Evolutionary conservation across 164 flowering plant species (phyloP).

Genomic region (Magnolia sinica): DNA sequence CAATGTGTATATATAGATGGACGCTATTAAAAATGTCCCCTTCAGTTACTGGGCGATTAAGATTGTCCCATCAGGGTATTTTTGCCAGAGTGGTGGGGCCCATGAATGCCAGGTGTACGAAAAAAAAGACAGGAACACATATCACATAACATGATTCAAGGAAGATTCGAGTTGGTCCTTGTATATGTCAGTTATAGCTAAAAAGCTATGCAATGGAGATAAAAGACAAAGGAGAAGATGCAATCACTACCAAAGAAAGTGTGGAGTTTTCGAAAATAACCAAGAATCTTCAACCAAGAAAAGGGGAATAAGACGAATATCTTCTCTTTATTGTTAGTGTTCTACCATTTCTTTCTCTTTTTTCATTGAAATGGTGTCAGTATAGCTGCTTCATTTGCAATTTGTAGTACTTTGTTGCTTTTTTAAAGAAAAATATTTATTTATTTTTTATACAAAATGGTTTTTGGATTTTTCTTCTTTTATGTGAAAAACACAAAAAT

Average conservation of each 20-base stretch:
- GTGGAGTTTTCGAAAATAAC: slow-evolving; percentile 42
- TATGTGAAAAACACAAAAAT: neutral
- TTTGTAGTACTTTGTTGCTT: slow-evolving; percentile 10
- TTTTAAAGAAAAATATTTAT: too few relatives aligned
- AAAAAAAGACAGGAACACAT: neutral
- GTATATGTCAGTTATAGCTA: slow-evolving; percentile 10
- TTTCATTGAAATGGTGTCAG: slow-evolving; percentile 13
- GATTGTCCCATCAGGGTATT: too few relatives aligned
- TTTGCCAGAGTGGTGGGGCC: neutral
- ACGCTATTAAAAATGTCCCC: too few relatives aligned
- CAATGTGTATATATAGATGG: too few relatives aligned
- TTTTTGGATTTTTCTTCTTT: slow-evolving; percentile 1
- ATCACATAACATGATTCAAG: slow-evolving; percentile 18
- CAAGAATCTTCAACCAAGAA: slow-evolving; percentile 38
- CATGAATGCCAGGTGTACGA: neutral
- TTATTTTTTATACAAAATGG: neutral
- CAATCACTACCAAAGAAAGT: slow-evolving; percentile 17
- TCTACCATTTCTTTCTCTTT: slow-evolving; percentile 1
- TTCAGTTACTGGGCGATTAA: too few relatives aligned
- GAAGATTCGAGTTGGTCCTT: slow-evolving; percentile 31
- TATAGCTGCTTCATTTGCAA: slow-evolving; percentile 17
- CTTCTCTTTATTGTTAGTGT: slow-evolving; percentile 6
- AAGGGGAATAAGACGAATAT: slow-evolving; percentile 24
- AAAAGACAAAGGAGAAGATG: slow-evolving; percentile 26
- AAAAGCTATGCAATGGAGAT: neutral